Percentiles rank a stretch among this genome's conserved stretches.
These are phyloP conservation scores for Arthrobotrys entomopaga DNA, from an alignment of 2,329 filamentous ascomycete genomes.

Conservation along the genomic window DNA sequence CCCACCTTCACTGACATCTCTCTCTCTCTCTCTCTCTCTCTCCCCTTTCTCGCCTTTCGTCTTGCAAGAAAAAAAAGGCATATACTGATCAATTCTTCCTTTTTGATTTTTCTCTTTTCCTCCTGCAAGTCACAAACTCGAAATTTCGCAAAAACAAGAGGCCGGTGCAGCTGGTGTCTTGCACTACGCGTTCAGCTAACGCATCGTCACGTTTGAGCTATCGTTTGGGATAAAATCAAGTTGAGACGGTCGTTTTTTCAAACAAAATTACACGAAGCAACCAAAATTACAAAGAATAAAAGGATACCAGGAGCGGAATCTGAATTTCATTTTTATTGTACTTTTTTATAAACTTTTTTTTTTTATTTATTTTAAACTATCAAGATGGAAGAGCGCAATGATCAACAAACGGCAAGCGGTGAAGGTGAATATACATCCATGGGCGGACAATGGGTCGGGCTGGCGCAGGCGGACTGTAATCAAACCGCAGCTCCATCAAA, in stretches of 20 bases:
- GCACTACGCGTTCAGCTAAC: constrained; percentile 49
- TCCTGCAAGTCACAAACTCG: constrained; percentile 28
- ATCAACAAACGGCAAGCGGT: constrained; percentile 43
- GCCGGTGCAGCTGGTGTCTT: constrained; percentile 23
- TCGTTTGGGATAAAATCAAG: constrained; percentile 34
- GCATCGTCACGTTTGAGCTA: constrained; percentile 47
- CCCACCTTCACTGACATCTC: constrained; percentile 7
- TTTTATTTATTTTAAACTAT: constrained; percentile 3
- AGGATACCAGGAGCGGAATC: constrained; percentile 5
- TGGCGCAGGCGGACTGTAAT: constrained; percentile 48
- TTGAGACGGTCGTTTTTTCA: constrained; percentile 49
- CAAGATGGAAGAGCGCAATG: constrained; percentile 54
- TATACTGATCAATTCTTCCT: constrained; percentile 4
- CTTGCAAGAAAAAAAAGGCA: not conserved
- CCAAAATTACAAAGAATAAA: constrained; percentile 8
- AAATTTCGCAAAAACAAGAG: constrained; percentile 17
- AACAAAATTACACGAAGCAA: constrained; percentile 4
- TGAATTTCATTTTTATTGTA: not conserved
- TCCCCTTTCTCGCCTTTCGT: constrained; percentile 12
- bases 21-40: constrained; percentile 20
- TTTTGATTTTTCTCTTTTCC: not conserved
- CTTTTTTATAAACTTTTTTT: constrained; percentile 3
- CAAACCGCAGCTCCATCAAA: constrained; percentile 52
- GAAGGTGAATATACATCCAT: constrained; percentile 55
- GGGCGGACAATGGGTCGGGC: constrained; percentile 54